Evolutionary conservation across 345 rosid genomes (phyloP).

Genomic region (Linum trigynum): DNA sequence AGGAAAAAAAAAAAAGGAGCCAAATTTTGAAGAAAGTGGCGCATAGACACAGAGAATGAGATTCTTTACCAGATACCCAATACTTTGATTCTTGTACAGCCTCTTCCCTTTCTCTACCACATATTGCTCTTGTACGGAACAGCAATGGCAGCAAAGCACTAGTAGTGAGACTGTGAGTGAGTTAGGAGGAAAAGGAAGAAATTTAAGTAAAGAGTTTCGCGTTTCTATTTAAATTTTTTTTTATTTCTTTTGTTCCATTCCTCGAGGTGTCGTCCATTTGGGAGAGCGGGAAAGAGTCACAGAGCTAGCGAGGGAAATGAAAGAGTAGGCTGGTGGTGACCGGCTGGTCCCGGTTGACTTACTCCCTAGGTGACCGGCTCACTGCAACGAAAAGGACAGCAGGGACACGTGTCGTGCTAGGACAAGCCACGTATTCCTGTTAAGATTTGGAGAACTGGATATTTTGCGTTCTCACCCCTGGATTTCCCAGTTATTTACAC

Average conservation of each 20-base stretch:
- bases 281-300: background rate
- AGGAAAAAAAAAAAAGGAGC: too few species aligned
- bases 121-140: background rate
- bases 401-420: background rate
- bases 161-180: background rate
- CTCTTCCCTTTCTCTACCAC: background rate
- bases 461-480: background rate
- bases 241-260: background rate
- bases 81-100: background rate
- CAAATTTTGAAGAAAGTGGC: too few species aligned
- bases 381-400: background rate
- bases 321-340: background rate
- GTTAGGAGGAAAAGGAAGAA: background rate
- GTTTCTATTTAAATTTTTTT: too few species aligned
- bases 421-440: background rate
- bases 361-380: background rate
- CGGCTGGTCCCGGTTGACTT: background rate
- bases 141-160: background rate
- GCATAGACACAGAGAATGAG: background rate
- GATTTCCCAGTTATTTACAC: background rate
- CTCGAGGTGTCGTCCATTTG: background rate
- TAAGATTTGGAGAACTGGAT: background rate
- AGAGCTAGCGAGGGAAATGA: background rate
- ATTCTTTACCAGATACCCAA: background rate
- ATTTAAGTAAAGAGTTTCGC: too few species aligned